Conservation (phyloP, 306 rosid species). For the Prunus persica region Prunus_persica_NCBIv2 NC_034016.1:18484001-18484500, state of each 20-base stretch:
- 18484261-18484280: constrained; percentile 39
- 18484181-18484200: constrained; percentile 41
- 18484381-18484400: constrained; percentile 1
- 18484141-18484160: constrained; percentile 14
- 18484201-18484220: constrained; percentile 35
- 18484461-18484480: constrained; percentile 81
- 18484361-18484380: not conserved
- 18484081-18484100: constrained; percentile 46
- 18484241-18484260: constrained; percentile 35
- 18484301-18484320: constrained; percentile 28
- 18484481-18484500: constrained; percentile 58
- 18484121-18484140: constrained; percentile 39
- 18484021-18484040: constrained; percentile 30
- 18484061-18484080: constrained; percentile 46
- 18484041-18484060: constrained; percentile 67
- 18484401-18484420: constrained; percentile 12
- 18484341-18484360: not conserved
- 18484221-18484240: constrained; percentile 39
- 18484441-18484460: constrained; percentile 68
- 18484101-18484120: constrained; percentile 43
- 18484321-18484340: constrained; percentile 57
- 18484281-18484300: constrained; percentile 29
- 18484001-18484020: constrained; percentile 41
- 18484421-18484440: constrained; percentile 60
- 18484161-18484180: constrained; percentile 41